Evolutionary conservation across 805 yeast species (phyloP).

Genomic region (Tanozyma kutaoensis): DNA sequence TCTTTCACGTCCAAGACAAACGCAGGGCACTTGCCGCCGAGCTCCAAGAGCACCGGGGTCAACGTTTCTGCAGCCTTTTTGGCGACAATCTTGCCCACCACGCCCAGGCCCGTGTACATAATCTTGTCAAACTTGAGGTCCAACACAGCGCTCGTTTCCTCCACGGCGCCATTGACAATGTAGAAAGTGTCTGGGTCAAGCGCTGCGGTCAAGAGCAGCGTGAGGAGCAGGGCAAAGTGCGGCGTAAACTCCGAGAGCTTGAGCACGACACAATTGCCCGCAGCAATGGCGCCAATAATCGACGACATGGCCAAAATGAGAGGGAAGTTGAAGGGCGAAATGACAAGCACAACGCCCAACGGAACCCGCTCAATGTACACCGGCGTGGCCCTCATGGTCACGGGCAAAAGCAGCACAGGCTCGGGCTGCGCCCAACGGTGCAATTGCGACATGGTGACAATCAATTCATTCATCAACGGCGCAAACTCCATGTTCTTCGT

Average conservation of each 20-base stretch:
- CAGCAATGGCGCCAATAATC: slow-evolving; percentile 67
- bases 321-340: slow-evolving; percentile 79
- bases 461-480: slow-evolving; percentile 39
- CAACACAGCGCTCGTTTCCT: slow-evolving; percentile 32
- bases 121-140: slow-evolving; percentile 67
- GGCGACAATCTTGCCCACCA: slow-evolving; percentile 69
- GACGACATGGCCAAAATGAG: slow-evolving; percentile 50
- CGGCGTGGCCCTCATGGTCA: slow-evolving; percentile 12
- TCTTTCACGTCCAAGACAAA: slow-evolving; percentile 42
- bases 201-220: slow-evolving; percentile 36
- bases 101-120: slow-evolving; percentile 70
- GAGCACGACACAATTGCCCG: slow-evolving; percentile 68
- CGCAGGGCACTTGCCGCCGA: slow-evolving; percentile 90
- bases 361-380: slow-evolving; percentile 10
- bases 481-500: slow-evolving; percentile 45
- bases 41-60: slow-evolving; percentile 71
- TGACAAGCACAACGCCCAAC: slow-evolving; percentile 57
- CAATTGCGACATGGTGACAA: slow-evolving; percentile 44
- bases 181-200: slow-evolving; percentile 42
- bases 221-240: slow-evolving; percentile 37
- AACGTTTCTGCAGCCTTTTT: slow-evolving; percentile 72
- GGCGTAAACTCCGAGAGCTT: slow-evolving; percentile 72
- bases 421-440: slow-evolving; percentile 49
- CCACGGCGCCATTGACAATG: slow-evolving; percentile 67
- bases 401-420: slow-evolving; percentile 21